Evolutionary conservation across 768 basidiomycete genomes (phyloP), one percentile per base, ranked within the genome.

Genomic region (Lentinus tigrinus): DNA sequence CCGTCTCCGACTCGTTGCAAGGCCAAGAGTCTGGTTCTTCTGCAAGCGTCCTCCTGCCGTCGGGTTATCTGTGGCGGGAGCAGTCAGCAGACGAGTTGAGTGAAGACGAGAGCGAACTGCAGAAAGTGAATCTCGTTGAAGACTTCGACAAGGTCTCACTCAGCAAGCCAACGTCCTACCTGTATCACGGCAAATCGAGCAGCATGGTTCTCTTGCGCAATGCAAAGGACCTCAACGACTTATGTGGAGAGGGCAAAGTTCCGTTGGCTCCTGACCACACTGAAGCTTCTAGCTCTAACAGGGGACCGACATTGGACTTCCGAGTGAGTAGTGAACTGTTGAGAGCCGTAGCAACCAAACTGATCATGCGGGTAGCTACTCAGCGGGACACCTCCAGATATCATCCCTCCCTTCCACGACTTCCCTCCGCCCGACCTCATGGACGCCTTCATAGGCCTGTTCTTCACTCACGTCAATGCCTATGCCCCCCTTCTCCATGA

Each of bases 401-500:
- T 23, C 19, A 14, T 19, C 7, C 2, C 61, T 62, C 10, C 52
- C 69, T 16, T 63, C 73, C 1, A 78, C 65, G 58, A 27, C 0
- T 86, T 84, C 63, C 86, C 85, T 0, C 75, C 80, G 4, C 56
- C 70, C 0, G 79, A 82, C 44, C 78, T 94, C 44, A 74, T 81
- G 14, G 42, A 58, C 8, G 43, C 63, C 0, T 77, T 95, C 38
- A 71, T 91, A 37, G 78, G 86, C 36, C 71, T 84, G 24, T 93
- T 88, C 65, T 96, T 95, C 67, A 57, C 60, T 1, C 61, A 80
- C 34, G 54, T 78, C 57, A 89, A 93, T 65, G 57, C 78, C n/a
- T 74, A 80, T 53, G 64, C 81, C 0, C 91, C 92, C 1, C 76
- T 95, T 3, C 75, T 96, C 4, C 92, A 94, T 63, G 80, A 85